Evolutionary conservation across 75 land plant species (phyloP), one percentile per base, ranked within the genome.

Genomic region (Ceratopteris richardii): DNA sequence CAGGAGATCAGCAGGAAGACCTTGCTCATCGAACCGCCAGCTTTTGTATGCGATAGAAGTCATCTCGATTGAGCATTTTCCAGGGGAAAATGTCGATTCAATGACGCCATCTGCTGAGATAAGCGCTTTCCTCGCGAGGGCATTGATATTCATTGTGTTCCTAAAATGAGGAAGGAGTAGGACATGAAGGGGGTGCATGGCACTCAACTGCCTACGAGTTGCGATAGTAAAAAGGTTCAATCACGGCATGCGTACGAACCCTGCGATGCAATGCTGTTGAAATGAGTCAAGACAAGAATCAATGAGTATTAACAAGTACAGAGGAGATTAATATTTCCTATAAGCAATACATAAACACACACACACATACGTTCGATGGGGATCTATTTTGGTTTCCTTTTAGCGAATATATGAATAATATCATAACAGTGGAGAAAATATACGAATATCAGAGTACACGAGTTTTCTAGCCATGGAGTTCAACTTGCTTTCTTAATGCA

Each of bases 211-310:
- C 54, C 87, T 58, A 26, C 80, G 56, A 2, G 82, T 70, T 10
- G 87, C 87, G 44, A 87, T 87, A n/a, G 84, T 62, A 42, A 83
- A n/a, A 79, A 25, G 91, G 87, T 58, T 87, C 91, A 11, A 80
- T 73, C 16, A 50, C 48, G 0, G 77, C 84, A 46, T 80, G 87
- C 3, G 84, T 83, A 19, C 66, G 56, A n/a, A n/a, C n/a, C n/a
- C n/a, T n/a, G n/a, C n/a, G n/a, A n/a, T n/a, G n/a, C n/a, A n/a
- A n/a, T n/a, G n/a, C n/a, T n/a, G n/a, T n/a, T n/a, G n/a, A n/a
- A n/a, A n/a, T n/a, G n/a, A n/a, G n/a, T n/a, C n/a, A n/a, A n/a
- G n/a, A n/a, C n/a, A n/a, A n/a, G n/a, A n/a, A n/a, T n/a, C n/a
- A n/a, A n/a, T n/a, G n/a, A n/a, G n/a, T n/a, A n/a, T n/a, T n/a